These are phyloP conservation scores for Croton laevigatus DNA, from an alignment of 441 rosid species.

Conservation along the genomic window DNA sequence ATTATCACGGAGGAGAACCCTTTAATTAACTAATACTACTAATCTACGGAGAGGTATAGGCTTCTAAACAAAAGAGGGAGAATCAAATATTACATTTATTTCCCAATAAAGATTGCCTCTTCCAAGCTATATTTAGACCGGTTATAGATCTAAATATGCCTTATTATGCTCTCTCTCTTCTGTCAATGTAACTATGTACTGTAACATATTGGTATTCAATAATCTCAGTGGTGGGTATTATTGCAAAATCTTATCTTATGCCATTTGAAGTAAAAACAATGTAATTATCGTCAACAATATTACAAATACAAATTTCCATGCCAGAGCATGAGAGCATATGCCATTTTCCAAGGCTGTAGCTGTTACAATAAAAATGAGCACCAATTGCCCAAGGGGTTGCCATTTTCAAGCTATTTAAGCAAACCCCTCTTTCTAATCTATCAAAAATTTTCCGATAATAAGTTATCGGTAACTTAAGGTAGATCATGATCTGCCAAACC, in stretches of 20 bases:
- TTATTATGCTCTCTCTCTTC: conserved; percentile 61
- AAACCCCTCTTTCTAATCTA: background rate
- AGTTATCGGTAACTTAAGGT: background rate
- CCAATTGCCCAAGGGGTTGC: no score
- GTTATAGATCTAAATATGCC: conserved; percentile 13
- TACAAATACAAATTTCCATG: background rate
- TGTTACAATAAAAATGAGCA: background rate
- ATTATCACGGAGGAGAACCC: conserved; percentile 46
- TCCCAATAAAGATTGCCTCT: conserved; percentile 11
- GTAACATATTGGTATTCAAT: background rate
- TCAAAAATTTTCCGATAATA: no score
- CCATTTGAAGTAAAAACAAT: no score
- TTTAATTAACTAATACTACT: conserved; percentile 19
- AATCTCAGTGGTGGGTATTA: background rate
- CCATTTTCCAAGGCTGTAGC: background rate
- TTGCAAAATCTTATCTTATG: no score
- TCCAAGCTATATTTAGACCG: conserved; percentile 16
- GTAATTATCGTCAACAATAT: no score
- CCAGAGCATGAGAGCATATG: background rate
- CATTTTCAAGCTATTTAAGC: background rate
- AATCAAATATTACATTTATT: background rate
- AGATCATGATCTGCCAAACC: background rate
- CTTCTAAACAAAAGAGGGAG: conserved; percentile 3
- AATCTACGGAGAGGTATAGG: background rate
- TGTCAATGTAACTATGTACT: conserved; percentile 39